Percentiles rank a stretch among this genome's conserved stretches.
Evolutionary conservation across 768 basidiomycete genomes (phyloP).

Genomic region (Tubosaeta sp.): DNA sequence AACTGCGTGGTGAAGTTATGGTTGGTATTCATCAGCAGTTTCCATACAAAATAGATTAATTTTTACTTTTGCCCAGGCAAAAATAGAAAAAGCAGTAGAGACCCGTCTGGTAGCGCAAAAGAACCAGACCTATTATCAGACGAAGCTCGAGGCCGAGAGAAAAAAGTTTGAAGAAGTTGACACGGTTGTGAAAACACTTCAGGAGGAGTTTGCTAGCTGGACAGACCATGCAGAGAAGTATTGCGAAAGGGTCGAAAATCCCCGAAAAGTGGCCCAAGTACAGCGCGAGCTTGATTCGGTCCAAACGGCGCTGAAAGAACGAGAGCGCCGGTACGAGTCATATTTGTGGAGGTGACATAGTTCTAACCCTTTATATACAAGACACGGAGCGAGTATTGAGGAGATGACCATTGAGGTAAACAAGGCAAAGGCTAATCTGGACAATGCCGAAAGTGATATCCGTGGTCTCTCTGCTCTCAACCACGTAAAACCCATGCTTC

Average conservation of each 20-base stretch:
- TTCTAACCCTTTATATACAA: constrained; percentile 24
- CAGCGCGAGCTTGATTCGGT: constrained; percentile 60
- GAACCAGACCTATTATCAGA: constrained; percentile 42
- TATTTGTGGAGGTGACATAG: not conserved
- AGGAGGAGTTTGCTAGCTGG: constrained; percentile 68
- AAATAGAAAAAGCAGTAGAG: constrained; percentile 46
- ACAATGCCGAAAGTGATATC: constrained; percentile 59
- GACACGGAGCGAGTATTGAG: constrained; percentile 74
- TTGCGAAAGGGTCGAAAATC: constrained; percentile 54
- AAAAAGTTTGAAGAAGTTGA: constrained; percentile 43
- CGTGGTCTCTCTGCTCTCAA: constrained; percentile 61
- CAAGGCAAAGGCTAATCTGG: constrained; percentile 53
- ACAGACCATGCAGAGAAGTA: constrained; percentile 57
- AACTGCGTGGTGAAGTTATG: constrained; percentile 35
- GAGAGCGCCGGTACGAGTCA: constrained; percentile 52
- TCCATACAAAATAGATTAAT: no score
- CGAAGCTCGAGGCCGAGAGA: constrained; percentile 51
- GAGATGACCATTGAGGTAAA: constrained; percentile 72
- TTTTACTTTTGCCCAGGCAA: constrained; percentile 34
- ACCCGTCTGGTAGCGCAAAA: constrained; percentile 49
- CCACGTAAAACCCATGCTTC: constrained; percentile 42
- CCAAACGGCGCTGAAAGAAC: constrained; percentile 58
- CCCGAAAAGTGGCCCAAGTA: constrained; percentile 53
- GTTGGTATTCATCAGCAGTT: constrained; percentile 33
- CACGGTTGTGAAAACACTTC: constrained; percentile 43